phyloP scores from a whole-genome alignment of 2,329 filamentous ascomycete species.

The Aspergillus japonicus region DNA sequence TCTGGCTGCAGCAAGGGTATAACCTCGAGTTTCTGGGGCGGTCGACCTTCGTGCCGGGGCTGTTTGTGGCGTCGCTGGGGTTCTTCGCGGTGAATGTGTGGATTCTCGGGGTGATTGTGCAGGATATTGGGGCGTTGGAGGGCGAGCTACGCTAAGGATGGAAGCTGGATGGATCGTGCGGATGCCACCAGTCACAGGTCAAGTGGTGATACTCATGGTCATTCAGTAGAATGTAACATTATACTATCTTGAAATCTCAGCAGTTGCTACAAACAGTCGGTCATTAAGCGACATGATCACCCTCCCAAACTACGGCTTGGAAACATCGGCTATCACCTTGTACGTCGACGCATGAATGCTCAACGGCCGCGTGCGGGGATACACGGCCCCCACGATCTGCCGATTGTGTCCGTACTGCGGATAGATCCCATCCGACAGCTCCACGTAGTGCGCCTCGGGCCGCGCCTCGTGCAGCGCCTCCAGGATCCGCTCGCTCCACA shows the following conservation, averaged over 20 bases:
- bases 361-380: constrained; percentile 38
- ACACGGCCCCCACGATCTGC: constrained; percentile 35
- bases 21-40: constrained; percentile 74
- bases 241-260: background rate
- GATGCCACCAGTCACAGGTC: too few species aligned
- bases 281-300: too few species aligned
- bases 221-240: background rate
- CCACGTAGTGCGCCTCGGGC: constrained; percentile 59
- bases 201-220: too few species aligned
- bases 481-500: constrained; percentile 71
- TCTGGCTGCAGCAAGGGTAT: constrained; percentile 75
- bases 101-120: constrained; percentile 77
- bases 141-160: too few species aligned
- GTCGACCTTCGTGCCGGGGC: constrained; percentile 80
- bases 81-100: constrained; percentile 89
- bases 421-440: constrained; percentile 64
- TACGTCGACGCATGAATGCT: constrained; percentile 43
- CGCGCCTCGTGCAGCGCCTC: constrained; percentile 59
- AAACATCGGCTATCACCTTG: constrained; percentile 41
- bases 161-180: too few species aligned
- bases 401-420: constrained; percentile 33
- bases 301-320: constrained; percentile 30
- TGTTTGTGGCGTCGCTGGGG: constrained; percentile 71
- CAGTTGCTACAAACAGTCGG: too few species aligned
- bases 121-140: constrained; percentile 53